A percentile compares a stretch with the other conserved stretches of the same genome.
Conservation (phyloP, 139 green algal genomes). For the Micractinium conductrix region DNA sequence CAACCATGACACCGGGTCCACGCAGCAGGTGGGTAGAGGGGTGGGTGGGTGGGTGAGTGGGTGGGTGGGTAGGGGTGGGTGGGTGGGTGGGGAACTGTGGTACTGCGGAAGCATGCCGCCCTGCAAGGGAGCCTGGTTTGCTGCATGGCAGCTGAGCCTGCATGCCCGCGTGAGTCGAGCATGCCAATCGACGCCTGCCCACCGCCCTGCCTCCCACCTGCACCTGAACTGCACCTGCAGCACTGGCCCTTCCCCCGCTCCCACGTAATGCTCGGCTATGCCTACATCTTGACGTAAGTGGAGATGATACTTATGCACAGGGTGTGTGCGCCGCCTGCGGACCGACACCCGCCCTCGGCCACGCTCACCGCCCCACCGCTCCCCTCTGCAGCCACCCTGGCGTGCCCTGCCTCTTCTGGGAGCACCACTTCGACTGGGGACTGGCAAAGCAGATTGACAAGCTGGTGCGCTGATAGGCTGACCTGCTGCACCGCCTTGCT, state of each 20-base stretch:
- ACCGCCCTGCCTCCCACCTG: not conserved
- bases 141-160: no score
- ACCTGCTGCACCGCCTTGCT: no score
- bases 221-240: conserved; percentile 29
- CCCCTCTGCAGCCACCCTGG: conserved; percentile 11
- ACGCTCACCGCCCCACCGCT: not conserved
- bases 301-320: no score
- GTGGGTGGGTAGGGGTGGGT: no score
- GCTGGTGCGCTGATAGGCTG: conserved; percentile 24
- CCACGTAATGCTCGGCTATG: conserved; percentile 80
- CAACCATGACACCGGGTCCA: conserved; percentile 90
- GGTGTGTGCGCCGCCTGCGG: no score
- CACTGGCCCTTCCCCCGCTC: conserved; percentile 85
- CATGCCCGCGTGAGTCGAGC: no score
- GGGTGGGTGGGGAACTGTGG: no score
- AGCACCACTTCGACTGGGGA: conserved; percentile 82
- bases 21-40: conserved; percentile 44
- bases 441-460: conserved; percentile 23
- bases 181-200: no score
- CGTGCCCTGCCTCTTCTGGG: conserved; percentile 71
- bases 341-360: not conserved
- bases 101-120: no score
- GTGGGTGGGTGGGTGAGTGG: no score
- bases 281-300: conserved; percentile 89
- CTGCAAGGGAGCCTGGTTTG: no score